Percentiles rank a stretch among this genome's conserved stretches.
Conservation (phyloP, 2,329 filamentous ascomycete genomes). For the Coniochaeta sp. region DNA sequence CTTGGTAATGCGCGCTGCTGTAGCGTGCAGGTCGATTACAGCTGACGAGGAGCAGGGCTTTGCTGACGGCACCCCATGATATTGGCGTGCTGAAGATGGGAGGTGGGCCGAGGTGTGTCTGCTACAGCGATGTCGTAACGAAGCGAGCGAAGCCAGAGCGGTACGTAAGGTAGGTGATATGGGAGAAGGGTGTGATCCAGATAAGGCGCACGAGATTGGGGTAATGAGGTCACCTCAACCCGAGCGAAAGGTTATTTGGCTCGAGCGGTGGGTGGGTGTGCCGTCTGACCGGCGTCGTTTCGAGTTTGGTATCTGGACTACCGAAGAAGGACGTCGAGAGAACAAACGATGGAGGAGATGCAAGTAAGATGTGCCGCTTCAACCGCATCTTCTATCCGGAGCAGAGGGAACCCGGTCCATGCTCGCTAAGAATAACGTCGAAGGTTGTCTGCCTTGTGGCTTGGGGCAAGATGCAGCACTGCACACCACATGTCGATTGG, state of each 20-base stretch:
- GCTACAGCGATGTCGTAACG: neutral
- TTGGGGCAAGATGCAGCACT: neutral
- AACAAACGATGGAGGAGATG: neutral
- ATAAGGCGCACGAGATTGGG: neutral
- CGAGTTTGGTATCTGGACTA: neutral
- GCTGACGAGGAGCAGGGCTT: neutral
- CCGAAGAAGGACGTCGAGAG: neutral
- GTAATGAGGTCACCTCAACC: slow-evolving; percentile 3
- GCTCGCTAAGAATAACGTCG: neutral
- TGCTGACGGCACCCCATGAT: neutral
- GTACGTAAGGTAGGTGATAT: neutral
- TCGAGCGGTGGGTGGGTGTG: neutral
- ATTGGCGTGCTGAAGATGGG: neutral
- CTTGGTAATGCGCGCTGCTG: no score
- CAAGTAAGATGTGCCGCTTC: neutral
- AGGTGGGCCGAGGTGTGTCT: neutral
- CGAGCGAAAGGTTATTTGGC: neutral
- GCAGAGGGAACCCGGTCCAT: neutral
- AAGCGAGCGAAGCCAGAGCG: neutral
- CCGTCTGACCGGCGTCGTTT: neutral
- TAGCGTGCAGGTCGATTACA: neutral
- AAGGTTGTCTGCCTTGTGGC: no score
- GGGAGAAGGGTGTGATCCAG: neutral
- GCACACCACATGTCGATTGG: neutral
- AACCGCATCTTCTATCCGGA: no score